These are phyloP conservation scores for Cryptosporidium ryanae DNA, from an alignment of 169 alveolate species.

Conservation along the genomic window DNA sequence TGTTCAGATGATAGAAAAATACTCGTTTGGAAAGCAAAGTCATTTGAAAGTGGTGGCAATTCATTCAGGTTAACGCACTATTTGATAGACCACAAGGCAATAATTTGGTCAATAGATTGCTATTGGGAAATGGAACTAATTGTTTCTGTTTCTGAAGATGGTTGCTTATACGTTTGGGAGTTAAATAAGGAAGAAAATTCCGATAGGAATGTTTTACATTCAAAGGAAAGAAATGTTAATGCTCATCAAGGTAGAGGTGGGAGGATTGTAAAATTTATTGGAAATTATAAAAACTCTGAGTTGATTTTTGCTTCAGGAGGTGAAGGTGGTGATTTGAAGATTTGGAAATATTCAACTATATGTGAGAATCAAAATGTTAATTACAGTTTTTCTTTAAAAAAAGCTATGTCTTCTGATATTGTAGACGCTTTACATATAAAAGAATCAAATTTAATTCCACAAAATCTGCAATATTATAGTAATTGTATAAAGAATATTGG, in stretches of 20 bases:
- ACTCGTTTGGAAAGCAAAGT: constrained; percentile 22
- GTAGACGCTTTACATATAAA: not conserved
- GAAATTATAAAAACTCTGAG: not conserved
- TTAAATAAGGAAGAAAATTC: not conserved
- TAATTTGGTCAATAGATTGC: constrained; percentile 57
- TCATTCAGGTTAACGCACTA: not conserved
- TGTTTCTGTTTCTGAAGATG: constrained; percentile 67
- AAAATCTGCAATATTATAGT: too few species aligned
- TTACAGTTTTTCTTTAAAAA: not conserved
- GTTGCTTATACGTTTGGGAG: constrained; percentile 41
- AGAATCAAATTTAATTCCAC: not conserved
- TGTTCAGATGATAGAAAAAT: constrained; percentile 73
- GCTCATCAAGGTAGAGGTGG: constrained; percentile 74
- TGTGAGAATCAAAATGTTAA: not conserved
- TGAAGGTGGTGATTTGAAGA: constrained; percentile 67
- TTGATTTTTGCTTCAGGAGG: constrained; percentile 30
- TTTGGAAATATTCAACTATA: constrained; percentile 26
- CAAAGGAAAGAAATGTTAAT: not conserved
- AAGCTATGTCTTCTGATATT: not conserved
- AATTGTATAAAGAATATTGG: too few species aligned
- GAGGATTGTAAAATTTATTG: constrained; percentile 9
- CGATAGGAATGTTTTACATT: not conserved
- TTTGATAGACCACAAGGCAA: constrained; percentile 42
- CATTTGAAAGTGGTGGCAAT: not conserved
- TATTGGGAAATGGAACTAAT: constrained; percentile 34